Evolutionary conservation across 805 yeast species (phyloP).

Genomic region (Barnettozyma populi): DNA sequence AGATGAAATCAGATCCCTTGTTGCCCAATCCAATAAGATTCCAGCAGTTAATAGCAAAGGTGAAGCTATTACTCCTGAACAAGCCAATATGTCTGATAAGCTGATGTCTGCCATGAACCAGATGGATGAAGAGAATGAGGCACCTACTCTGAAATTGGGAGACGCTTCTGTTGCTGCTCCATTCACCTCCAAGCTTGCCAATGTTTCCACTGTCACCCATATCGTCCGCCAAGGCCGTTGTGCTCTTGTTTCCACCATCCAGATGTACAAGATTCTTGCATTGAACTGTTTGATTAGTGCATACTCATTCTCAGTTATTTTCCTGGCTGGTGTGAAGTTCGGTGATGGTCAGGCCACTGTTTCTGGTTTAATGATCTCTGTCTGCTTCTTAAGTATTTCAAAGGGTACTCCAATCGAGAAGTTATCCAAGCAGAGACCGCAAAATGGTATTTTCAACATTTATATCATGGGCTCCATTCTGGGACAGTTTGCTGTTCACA

Average conservation of each 20-base stretch:
- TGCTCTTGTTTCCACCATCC: slow-evolving; percentile 94
- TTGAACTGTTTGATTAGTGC: slow-evolving; percentile 96
- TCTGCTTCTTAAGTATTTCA: slow-evolving; percentile 92
- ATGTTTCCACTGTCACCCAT: slow-evolving; percentile 87
- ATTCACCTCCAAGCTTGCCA: slow-evolving; percentile 88
- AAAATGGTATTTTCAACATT: slow-evolving; percentile 90
- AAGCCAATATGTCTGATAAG: slow-evolving; percentile 54
- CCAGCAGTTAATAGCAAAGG: slow-evolving; percentile 31
- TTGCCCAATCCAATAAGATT: slow-evolving; percentile 41
- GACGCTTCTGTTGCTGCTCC: slow-evolving; percentile 99
- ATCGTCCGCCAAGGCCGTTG: slow-evolving; percentile 97
- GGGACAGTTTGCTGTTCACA: slow-evolving; percentile 94
- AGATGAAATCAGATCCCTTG: slow-evolving; percentile 61
- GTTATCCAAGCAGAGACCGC: slow-evolving; percentile 91
- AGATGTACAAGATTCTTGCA: slow-evolving; percentile 97
- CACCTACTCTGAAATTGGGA: slow-evolving; percentile 90
- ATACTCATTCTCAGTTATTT: slow-evolving; percentile 88
- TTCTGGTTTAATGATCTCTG: slow-evolving; percentile 87
- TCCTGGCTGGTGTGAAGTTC: slow-evolving; percentile 94
- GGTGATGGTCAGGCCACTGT: slow-evolving; percentile 98
- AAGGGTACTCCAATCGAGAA: slow-evolving; percentile 88
- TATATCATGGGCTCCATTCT: slow-evolving; percentile 97
- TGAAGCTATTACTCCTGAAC: slow-evolving; percentile 29
- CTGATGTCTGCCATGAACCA: slow-evolving; percentile 51
- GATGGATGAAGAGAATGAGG: slow-evolving; percentile 65